A percentile compares a stretch with the other conserved stretches of the same genome.
Conservation (phyloP, 495 filamentous ascomycete genomes). For the Parathielavia appendiculata region DNA sequence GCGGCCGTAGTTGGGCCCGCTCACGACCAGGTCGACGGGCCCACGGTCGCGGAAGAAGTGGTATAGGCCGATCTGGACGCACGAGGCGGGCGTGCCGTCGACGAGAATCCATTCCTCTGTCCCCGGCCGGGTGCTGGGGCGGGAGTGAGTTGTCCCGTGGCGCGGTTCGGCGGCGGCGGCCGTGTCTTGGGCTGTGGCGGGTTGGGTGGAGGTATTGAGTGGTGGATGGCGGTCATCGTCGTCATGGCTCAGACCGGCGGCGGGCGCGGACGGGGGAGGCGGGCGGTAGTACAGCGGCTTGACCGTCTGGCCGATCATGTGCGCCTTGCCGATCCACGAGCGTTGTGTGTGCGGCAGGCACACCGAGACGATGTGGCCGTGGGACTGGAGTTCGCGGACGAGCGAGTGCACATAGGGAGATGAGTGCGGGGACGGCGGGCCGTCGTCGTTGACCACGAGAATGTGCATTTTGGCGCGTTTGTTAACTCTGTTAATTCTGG, state of each 20-base stretch:
- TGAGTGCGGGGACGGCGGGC: conserved; percentile 82
- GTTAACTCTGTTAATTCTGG: neutral
- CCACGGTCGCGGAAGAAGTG: conserved; percentile 79
- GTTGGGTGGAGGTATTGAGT: neutral
- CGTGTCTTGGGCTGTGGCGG: conserved; percentile 19
- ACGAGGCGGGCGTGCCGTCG: conserved; percentile 80
- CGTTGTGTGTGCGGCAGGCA: conserved; percentile 86
- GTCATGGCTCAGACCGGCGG: conserved; percentile 31
- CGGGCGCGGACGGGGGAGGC: conserved; percentile 47
- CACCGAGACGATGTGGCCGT: conserved; percentile 81
- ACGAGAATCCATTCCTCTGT: conserved; percentile 91
- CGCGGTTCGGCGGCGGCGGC: conserved; percentile 39
- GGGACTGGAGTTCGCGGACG: conserved; percentile 66
- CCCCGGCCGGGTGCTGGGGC: conserved; percentile 47
- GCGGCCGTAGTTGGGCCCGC: conserved; percentile 89
- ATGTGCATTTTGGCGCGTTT: conserved; percentile 37
- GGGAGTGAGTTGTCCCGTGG: conserved; percentile 58
- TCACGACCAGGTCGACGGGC: conserved; percentile 78
- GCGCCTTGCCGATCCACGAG: conserved; percentile 97
- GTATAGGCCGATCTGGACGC: conserved; percentile 82
- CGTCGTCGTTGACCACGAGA: conserved; percentile 77
- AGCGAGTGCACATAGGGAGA: conserved; percentile 91
- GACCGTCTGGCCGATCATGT: conserved; percentile 79
- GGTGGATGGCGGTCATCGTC: conserved; percentile 14
- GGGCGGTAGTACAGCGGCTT: conserved; percentile 84